Percentiles rank a stretch among this genome's conserved stretches.
Evolutionary conservation across 2,329 filamentous ascomycete species (phyloP).

Genomic region (Rhynchosporium graminicola): DNA sequence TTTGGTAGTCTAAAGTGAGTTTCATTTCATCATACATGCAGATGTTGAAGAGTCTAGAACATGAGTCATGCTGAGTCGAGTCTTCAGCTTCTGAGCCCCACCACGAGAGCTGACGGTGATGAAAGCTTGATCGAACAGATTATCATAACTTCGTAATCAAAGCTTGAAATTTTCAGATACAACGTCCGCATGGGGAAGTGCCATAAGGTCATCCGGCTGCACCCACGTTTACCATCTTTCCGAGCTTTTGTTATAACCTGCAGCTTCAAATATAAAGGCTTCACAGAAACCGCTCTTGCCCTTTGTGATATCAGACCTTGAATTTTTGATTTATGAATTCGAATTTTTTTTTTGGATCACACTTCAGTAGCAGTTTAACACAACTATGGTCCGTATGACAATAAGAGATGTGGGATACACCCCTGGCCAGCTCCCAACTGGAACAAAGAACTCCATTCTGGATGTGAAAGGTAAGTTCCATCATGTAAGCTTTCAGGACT

Average conservation of each 20-base stretch:
- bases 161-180: too few species aligned
- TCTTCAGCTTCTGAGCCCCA: not conserved
- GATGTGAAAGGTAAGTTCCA: conserved; percentile 33
- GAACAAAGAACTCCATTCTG: conserved; percentile 39
- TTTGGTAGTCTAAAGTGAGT: not conserved
- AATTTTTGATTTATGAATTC: too few species aligned
- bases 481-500: not conserved
- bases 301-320: too few species aligned
- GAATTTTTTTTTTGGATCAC: not conserved
- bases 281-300: too few species aligned
- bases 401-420: conserved; percentile 36
- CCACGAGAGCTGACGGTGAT: not conserved
- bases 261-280: too few species aligned
- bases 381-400: conserved; percentile 29
- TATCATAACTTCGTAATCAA: too few species aligned
- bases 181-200: too few species aligned
- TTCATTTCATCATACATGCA: not conserved
- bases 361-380: not conserved
- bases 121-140: not conserved
- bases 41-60: too few species aligned
- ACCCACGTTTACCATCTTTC: too few species aligned
- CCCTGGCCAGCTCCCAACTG: conserved; percentile 34
- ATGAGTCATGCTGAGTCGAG: conserved; percentile 12
- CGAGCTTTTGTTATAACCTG: too few species aligned
- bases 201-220: too few species aligned